Conservation (phyloP, 495 filamentous ascomycete species). For the Hypoxylon rickii region DNA sequence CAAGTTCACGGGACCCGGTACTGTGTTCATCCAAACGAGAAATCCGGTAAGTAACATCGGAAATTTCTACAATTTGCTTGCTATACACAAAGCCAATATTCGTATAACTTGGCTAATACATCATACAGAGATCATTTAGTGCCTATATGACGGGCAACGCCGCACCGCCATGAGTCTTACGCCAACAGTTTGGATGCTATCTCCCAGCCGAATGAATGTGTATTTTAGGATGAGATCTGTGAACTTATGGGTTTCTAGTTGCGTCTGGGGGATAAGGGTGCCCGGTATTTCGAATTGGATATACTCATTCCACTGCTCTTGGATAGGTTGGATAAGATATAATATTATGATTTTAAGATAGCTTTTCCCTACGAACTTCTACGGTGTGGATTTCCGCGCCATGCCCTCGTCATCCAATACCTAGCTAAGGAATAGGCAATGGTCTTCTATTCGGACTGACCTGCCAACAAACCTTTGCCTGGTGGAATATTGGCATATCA, state of each 20-base stretch:
- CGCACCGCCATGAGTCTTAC: slow-evolving; percentile 36
- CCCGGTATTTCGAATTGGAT: slow-evolving; percentile 12
- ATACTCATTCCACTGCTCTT: slow-evolving; percentile 2
- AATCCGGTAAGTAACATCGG: slow-evolving; percentile 78
- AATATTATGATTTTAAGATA: background rate
- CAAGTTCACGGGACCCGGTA: slow-evolving; percentile 90
- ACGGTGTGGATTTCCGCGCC: too few species aligned
- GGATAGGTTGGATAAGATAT: background rate
- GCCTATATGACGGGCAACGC: slow-evolving; percentile 53
- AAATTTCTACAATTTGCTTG: too few species aligned
- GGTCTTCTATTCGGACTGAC: too few species aligned
- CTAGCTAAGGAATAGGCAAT: too few species aligned
- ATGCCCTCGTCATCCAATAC: too few species aligned
- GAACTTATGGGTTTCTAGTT: too few species aligned
- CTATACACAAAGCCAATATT: background rate
- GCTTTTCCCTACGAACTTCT: background rate
- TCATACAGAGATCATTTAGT: slow-evolving; percentile 46
- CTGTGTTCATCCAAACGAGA: slow-evolving; percentile 90
- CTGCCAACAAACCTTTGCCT: too few species aligned
- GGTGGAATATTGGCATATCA: too few species aligned
- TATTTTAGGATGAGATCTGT: too few species aligned
- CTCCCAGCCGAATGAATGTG: too few species aligned
- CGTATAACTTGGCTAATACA: slow-evolving; percentile 16
- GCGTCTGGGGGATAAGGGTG: too few species aligned
- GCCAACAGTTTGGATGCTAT: too few species aligned